Evolutionary conservation across 352 stramenopile species (phyloP), one percentile per base, ranked within the genome.

Genomic region (Globisporangium apiculatum): DNA sequence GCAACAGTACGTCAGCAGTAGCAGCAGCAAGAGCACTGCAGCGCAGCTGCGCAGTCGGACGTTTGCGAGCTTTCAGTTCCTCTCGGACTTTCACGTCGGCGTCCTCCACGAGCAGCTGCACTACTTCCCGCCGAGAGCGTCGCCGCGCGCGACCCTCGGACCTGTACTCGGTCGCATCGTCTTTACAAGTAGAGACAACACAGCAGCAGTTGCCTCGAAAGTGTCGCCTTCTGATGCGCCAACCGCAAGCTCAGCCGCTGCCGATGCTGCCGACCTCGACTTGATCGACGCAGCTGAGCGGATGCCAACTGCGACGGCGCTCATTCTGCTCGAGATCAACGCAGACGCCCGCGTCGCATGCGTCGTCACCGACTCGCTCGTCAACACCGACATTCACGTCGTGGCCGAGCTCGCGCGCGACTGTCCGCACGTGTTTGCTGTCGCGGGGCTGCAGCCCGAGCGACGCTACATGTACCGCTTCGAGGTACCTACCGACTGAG

Each of bases 381-480:
- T 68, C 3, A 87, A 87, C 54, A 58, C 67, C 45, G 69, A 87
- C 46, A 54, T 68, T 5, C 73, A 75, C 15, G 62, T 89, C 12
- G 62, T 49, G 0, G 41, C 65, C 18, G 56, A 72, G 12, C 40
- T 89, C 17, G 50, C 37, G 15, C 57, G 65, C 4, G 61, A 79
- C 31, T 55, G 59, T 7, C 83, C 83, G 0, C 50, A 67, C 3
- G 64, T 87, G 1, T 89, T 93, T 62, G 54, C 61, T 24, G 71
- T 88, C 36, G 12, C 65, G 7, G 69, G 59, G 0, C 62, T 93
- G 9, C 40, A 58, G 5, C 76, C 77, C n/a, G 67, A 88, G 42
- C 64, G 76, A 18, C 66, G 83, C 56, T 93, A 87, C 37, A 58
- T 87, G 0, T 89, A 87, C 41, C 75, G 66, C 12, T 91, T 93